phyloP scores from a whole-genome alignment of 2,329 filamentous ascomycete genomes.

The Berkeleyomyces basicola region DNA sequence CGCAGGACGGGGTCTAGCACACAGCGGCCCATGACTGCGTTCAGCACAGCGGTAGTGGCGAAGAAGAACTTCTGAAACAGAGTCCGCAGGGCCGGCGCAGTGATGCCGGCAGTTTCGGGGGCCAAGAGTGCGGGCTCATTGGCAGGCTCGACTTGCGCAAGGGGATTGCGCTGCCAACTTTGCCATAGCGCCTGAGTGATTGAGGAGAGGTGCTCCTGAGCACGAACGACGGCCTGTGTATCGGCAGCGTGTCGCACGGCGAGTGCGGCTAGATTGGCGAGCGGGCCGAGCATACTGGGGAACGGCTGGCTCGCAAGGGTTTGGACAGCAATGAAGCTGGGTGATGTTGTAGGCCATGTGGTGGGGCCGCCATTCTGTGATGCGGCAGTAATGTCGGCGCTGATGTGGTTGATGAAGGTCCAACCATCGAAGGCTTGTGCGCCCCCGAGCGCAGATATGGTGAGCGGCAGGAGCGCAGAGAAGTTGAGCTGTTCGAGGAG shows the following conservation, averaged over 20 bases:
- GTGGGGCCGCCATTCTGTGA: slow-evolving; percentile 31
- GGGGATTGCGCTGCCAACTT: slow-evolving; percentile 57
- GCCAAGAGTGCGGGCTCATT: slow-evolving; percentile 48
- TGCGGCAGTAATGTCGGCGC: slow-evolving; percentile 16
- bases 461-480: slow-evolving; percentile 51
- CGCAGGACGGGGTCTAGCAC: slow-evolving; percentile 32
- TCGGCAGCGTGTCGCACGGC: slow-evolving; percentile 39
- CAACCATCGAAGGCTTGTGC: slow-evolving; percentile 59
- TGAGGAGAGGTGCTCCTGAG: slow-evolving; percentile 44
- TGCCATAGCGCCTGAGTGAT: slow-evolving; percentile 51
- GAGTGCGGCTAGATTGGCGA: slow-evolving; percentile 49
- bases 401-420: slow-evolving; percentile 53
- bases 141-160: slow-evolving; percentile 54
- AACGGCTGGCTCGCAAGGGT: slow-evolving; percentile 43
- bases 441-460: slow-evolving; percentile 51
- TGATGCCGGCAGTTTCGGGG: slow-evolving; percentile 45
- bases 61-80: slow-evolving; percentile 62
- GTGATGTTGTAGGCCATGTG: slow-evolving; percentile 45
- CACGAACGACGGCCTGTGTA: slow-evolving; percentile 28
- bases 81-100: slow-evolving; percentile 58
- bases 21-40: slow-evolving; percentile 52
- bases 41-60: slow-evolving; percentile 55
- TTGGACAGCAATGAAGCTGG: slow-evolving; percentile 43
- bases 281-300: slow-evolving; percentile 47
- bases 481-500: slow-evolving; percentile 46